Evolutionary conservation across 1,284 basidiomycete species (phyloP), one percentile per base, ranked within the genome.

Genomic region (Fomitopsis betulina): DNA sequence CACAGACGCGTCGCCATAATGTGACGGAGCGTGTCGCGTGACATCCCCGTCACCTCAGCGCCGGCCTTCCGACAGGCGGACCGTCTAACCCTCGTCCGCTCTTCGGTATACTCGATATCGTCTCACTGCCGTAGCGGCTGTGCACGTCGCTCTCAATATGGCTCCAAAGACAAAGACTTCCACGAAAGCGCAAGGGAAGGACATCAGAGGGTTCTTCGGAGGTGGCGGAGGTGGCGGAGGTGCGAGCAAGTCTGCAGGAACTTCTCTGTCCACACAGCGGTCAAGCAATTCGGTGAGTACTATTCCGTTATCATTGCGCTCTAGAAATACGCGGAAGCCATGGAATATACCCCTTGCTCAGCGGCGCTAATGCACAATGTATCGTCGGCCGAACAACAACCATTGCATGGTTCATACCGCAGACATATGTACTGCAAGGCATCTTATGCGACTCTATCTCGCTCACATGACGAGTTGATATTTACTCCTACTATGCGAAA

Each of bases 151-250:
- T 30, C 5, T 30, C 19, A 13, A 15, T 2, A 66, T 65, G 64
- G 58, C 59, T n/a, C 56, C 8, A 2, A 67, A 66, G 43, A 15
- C 60, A 1, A 70, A 72, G 55, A 54, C 62, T 10, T 57, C 60
- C 8, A 51, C 58, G 3, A 70, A 71, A 55, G 13, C 64, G 5
- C 57, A 67, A n/a, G 78, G 75, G 17, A 75, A 73, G 62, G 76
- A 78, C 57, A 76, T 82, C 15, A 68, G 77, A 21, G 68, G 75
- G 43, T 82, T 82, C 68, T 80, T 81, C 62, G 72, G 72, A 10
- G 67, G 65, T 17, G 58, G 60, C n/a, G 40, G 13, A 38, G 9
- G 37, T n/a, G 12, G 42, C 45, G 45, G 13, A 30, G 45, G 45
- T 5, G 25, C 9, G 5, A 47, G 45, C 32, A 62, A 59, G 23